Conservation (phyloP, 495 filamentous ascomycete genomes). For the Penicillium pulvis region DNA sequence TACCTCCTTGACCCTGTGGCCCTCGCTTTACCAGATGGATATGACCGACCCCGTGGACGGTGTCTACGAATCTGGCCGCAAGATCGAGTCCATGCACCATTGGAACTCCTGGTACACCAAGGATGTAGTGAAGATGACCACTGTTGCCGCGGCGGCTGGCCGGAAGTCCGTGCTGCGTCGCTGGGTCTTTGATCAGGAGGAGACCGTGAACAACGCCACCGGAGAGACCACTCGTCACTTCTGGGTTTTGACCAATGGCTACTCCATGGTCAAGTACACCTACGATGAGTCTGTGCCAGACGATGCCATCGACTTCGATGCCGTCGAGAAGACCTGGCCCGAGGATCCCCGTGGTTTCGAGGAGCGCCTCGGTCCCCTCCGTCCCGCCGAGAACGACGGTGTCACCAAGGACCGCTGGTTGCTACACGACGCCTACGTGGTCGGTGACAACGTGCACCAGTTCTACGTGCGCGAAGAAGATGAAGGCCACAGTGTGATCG, state of each 20-base stretch:
- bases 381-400: constrained; percentile 44
- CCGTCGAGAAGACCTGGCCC: constrained; percentile 65
- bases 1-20: constrained; percentile 57
- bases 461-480: constrained; percentile 51
- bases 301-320: constrained; percentile 54
- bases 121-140: constrained; percentile 61
- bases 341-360: constrained; percentile 53
- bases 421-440: constrained; percentile 42
- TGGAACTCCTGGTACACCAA: constrained; percentile 60
- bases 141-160: constrained; percentile 56
- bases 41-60: constrained; percentile 60
- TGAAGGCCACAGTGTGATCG: constrained; percentile 49
- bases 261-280: constrained; percentile 59
- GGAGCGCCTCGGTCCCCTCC: constrained; percentile 54
- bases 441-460: constrained; percentile 51
- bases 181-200: constrained; percentile 60
- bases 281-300: constrained; percentile 45
- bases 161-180: constrained; percentile 63
- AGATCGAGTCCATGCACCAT: constrained; percentile 63
- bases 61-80: constrained; percentile 62
- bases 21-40: constrained; percentile 65
- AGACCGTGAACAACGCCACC: constrained; percentile 40
- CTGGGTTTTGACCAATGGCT: constrained; percentile 64
- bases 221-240: constrained; percentile 46
- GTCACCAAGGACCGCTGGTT: constrained; percentile 50